phyloP scores from a whole-genome alignment of 1,284 basidiomycete genomes.

The Kwoniella shivajii region DNA sequence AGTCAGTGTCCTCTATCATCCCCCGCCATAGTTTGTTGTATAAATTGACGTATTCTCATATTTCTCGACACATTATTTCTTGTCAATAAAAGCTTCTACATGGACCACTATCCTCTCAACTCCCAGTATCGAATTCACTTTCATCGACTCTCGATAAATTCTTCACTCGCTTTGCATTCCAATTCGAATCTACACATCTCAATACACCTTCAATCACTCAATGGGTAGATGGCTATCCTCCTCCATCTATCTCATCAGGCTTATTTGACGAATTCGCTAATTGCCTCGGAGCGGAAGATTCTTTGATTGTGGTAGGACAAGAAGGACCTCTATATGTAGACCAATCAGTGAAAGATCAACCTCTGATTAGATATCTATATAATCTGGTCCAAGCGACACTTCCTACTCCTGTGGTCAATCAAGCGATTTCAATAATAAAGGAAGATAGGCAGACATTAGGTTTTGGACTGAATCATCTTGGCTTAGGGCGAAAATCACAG shows the following conservation, averaged over 20 bases:
- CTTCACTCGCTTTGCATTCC: slow-evolving; percentile 47
- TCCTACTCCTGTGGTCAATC: slow-evolving; percentile 13
- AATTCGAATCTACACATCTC: slow-evolving; percentile 35
- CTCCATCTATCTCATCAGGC: background rate
- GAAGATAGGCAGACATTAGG: slow-evolving; percentile 25
- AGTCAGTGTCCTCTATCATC: slow-evolving; percentile 24
- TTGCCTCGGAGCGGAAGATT: background rate
- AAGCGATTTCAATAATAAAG: background rate
- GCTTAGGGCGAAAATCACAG: slow-evolving; percentile 9
- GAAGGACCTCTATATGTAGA: slow-evolving; percentile 24
- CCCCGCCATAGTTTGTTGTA: background rate
- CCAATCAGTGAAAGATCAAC: background rate
- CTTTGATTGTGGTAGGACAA: slow-evolving; percentile 11
- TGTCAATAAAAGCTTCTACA: slow-evolving; percentile 34
- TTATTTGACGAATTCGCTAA: background rate
- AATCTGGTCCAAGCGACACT: slow-evolving; percentile 19
- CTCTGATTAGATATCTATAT: slow-evolving; percentile 30
- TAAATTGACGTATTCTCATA: background rate
- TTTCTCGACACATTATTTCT: background rate
- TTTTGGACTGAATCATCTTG: slow-evolving; percentile 22
- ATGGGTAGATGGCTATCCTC: slow-evolving; percentile 32
- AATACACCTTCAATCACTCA: slow-evolving; percentile 9
- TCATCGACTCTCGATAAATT: slow-evolving; percentile 38
- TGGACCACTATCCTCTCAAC: slow-evolving; percentile 24
- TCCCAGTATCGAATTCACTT: slow-evolving; percentile 19